Conservation (phyloP, 371 early-diverging fungal genomes). For the Synchytrium microbalum region DNA sequence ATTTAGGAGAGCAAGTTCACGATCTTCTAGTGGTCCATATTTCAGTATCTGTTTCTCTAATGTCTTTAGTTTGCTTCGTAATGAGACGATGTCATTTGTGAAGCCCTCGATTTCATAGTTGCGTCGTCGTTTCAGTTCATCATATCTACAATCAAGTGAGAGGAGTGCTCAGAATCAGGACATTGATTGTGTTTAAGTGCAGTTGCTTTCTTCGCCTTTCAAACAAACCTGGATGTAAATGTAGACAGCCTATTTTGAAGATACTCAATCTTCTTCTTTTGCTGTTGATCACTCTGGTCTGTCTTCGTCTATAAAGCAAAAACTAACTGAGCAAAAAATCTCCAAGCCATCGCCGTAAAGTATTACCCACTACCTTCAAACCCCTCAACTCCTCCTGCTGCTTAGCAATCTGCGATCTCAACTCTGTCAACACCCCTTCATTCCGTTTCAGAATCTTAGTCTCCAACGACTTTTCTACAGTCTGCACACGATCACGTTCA, state of each 20-base stretch:
- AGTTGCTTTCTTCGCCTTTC: no score
- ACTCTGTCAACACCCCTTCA: conserved; percentile 24
- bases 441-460: conserved; percentile 14
- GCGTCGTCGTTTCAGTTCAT: conserved; percentile 33
- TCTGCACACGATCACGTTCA: conserved; percentile 24
- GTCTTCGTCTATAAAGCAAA: conserved; percentile 10
- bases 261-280: conserved; percentile 17
- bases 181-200: no score
- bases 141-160: conserved; percentile 25
- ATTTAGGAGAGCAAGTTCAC: conserved; percentile 37
- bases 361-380: conserved; percentile 23
- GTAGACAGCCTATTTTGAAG: conserved; percentile 19
- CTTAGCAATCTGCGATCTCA: conserved; percentile 22
- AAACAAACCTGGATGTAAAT: conserved; percentile 18
- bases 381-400: conserved; percentile 27
- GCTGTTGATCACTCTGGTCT: conserved; percentile 16
- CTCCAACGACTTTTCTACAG: conserved; percentile 29
- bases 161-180: not conserved
- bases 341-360: no score
- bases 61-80: conserved; percentile 26
- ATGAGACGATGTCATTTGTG: conserved; percentile 40
- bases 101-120: conserved; percentile 52
- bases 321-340: not conserved
- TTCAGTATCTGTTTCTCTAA: conserved; percentile 40
- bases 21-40: conserved; percentile 39